Conservation (phyloP, 2,329 filamentous ascomycete species). For the Aspergillus arachidicola region DNA sequence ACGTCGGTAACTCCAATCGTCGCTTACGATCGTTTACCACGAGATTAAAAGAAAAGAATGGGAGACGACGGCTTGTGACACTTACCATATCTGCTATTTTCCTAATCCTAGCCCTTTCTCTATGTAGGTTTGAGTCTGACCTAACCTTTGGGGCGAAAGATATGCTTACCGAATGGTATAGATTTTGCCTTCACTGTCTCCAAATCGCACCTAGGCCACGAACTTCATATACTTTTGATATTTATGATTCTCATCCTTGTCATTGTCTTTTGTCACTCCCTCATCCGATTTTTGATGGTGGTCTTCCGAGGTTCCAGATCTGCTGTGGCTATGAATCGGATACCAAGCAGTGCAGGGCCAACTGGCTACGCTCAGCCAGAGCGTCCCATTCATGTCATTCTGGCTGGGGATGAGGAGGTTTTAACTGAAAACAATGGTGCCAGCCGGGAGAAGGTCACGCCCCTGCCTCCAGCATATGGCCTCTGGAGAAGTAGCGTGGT, state of each 20-base stretch:
- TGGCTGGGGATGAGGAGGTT: constrained; percentile 74
- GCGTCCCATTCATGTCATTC: constrained; percentile 74
- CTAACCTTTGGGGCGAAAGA: neutral
- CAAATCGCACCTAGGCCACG: constrained; percentile 63
- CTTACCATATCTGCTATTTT: constrained; percentile 69
- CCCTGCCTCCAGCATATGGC: constrained; percentile 80
- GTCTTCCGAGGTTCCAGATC: constrained; percentile 50
- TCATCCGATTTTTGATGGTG: constrained; percentile 73
- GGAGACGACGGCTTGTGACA: constrained; percentile 60
- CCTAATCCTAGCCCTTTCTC: constrained; percentile 59
- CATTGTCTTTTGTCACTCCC: constrained; percentile 78
- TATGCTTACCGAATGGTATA: constrained; percentile 39
- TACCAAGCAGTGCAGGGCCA: constrained; percentile 56
- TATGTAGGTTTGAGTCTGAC: constrained; percentile 60
- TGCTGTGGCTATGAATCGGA: constrained; percentile 36
- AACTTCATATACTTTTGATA: constrained; percentile 79
- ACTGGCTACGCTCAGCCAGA: constrained; percentile 71
- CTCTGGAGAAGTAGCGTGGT: constrained; percentile 82
- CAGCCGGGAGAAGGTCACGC: constrained; percentile 56
- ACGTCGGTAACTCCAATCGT: constrained; percentile 8
- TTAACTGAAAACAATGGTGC: constrained; percentile 46
- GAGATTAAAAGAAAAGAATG: constrained; percentile 56
- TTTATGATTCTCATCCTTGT: constrained; percentile 73
- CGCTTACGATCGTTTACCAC: constrained; percentile 30
- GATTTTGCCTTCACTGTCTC: constrained; percentile 74